These are phyloP conservation scores for Clonostachys rhizophaga DNA, from an alignment of 2,329 filamentous ascomycete species.

Conservation along the genomic window DNA sequence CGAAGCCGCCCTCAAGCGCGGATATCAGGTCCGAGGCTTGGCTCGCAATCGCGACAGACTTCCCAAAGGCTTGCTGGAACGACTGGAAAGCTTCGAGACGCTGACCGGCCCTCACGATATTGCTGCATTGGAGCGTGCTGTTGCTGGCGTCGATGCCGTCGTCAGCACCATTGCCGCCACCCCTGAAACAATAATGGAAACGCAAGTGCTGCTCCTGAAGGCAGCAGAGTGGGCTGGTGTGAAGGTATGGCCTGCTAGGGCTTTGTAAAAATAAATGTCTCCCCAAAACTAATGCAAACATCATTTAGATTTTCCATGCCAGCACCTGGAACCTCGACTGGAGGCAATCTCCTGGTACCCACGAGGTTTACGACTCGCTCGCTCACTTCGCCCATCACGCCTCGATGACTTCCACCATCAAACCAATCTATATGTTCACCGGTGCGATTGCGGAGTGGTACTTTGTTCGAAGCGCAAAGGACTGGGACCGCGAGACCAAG, in stretches of 20 bases:
- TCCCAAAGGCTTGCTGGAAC: constrained; percentile 1
- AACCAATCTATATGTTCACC: constrained; percentile 21
- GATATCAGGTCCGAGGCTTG: constrained; percentile 25
- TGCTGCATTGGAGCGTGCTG: constrained; percentile 20
- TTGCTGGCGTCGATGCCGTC: constrained; percentile 24
- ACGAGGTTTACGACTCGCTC: constrained; percentile 23
- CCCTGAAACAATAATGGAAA: constrained; percentile 17
- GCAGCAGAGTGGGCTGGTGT: constrained; percentile 26
- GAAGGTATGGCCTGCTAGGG: background rate
- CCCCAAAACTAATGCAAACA: too few species aligned
- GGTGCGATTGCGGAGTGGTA: constrained; percentile 18
- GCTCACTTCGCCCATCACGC: constrained; percentile 21
- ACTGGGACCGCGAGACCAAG: too few species aligned
- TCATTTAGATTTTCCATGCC: constrained; percentile 15
- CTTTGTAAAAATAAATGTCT: too few species aligned
- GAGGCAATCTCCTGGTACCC: constrained; percentile 16
- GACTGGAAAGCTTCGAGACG: constrained; percentile 19
- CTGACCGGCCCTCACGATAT: constrained; percentile 17
- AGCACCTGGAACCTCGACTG: constrained; percentile 24
- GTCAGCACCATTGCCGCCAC: constrained; percentile 18
- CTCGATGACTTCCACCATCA: constrained; percentile 14
- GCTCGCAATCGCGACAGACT: constrained; percentile 21
- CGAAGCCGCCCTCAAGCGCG: constrained; percentile 12
- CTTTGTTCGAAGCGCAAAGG: constrained; percentile 3
- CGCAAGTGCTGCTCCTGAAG: constrained; percentile 23